Evolutionary conservation across 768 basidiomycete genomes (phyloP).

Genomic region (Russula sp.): DNA sequence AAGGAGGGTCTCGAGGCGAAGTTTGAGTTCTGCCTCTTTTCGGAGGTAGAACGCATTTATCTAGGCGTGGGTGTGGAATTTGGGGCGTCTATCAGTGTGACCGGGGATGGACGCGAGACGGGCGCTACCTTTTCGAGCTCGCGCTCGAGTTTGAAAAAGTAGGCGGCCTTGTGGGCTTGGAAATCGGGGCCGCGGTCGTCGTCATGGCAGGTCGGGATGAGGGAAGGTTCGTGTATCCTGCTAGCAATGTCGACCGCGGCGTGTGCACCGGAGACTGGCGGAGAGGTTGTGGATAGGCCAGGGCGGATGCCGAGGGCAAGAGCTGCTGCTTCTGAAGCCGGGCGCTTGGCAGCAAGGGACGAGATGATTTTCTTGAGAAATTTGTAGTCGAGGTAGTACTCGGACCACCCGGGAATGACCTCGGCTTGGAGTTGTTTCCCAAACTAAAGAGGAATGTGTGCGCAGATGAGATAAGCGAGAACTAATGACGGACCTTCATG

Average conservation of each 20-base stretch:
- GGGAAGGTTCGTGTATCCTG: constrained; percentile 49
- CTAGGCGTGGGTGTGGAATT: constrained; percentile 48
- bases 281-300: constrained; percentile 45
- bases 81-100: constrained; percentile 16
- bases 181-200: constrained; percentile 79
- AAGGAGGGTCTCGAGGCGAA: constrained; percentile 88
- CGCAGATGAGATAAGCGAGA: constrained; percentile 7
- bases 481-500: constrained; percentile 36
- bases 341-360: constrained; percentile 84
- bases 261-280: constrained; percentile 36
- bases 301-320: constrained; percentile 81
- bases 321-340: constrained; percentile 85
- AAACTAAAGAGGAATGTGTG: constrained; percentile 56
- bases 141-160: constrained; percentile 97
- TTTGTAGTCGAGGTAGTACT: constrained; percentile 97
- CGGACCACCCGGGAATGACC: constrained; percentile 95
- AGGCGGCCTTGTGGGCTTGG: constrained; percentile 92
- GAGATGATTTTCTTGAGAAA: constrained; percentile 98
- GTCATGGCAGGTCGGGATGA: constrained; percentile 64
- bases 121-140: constrained; percentile 86
- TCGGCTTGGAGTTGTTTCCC: constrained; percentile 96
- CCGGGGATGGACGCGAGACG: background rate
- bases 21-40: constrained; percentile 91
- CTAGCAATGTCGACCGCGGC: constrained; percentile 32
- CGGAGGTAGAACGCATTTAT: constrained; percentile 98